These are phyloP conservation scores for Phytophthora sp. DNA, from an alignment of 352 stramenopile genomes.

Conservation along the genomic window DNA sequence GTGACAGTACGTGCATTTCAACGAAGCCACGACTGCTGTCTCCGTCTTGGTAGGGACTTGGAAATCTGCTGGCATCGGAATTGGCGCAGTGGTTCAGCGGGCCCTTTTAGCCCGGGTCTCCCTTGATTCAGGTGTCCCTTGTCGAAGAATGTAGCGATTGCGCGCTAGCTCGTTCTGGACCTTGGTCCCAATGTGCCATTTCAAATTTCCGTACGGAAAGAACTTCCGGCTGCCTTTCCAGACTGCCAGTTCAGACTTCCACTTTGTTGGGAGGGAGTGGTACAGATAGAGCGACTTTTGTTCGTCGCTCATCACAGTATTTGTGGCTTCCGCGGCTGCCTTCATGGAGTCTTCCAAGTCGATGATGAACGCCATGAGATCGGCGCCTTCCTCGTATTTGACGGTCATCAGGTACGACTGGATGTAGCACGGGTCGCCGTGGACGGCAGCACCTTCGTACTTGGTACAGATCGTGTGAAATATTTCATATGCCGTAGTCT, in stretches of 20 bases:
- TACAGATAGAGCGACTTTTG: not conserved
- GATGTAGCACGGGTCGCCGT: too few species aligned
- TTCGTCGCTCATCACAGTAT: not conserved
- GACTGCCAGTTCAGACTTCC: too few species aligned
- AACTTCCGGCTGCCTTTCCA: conserved; percentile 1
- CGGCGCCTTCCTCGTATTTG: not conserved
- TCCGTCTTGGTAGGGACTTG: too few species aligned
- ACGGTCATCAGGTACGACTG: conserved; percentile 2
- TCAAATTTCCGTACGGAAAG: not conserved
- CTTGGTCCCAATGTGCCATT: conserved; percentile 10
- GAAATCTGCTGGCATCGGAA: too few species aligned
- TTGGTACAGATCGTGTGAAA: not conserved
- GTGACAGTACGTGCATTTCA: too few species aligned
- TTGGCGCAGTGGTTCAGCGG: conserved; percentile 6
- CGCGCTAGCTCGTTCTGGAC: conserved; percentile 9
- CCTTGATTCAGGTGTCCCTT: conserved; percentile 6
- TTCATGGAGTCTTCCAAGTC: conserved; percentile 2
- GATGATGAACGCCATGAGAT: not conserved
- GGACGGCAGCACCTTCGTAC: not conserved
- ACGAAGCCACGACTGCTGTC: too few species aligned
- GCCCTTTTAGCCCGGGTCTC: conserved; percentile 16
- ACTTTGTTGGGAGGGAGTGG: too few species aligned
- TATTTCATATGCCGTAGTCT: not conserved
- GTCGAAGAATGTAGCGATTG: conserved; percentile 16
- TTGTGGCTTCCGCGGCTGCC: not conserved